Percentiles rank a stretch among this genome's conserved stretches.
Evolutionary conservation across 148 eudicot species (phyloP).

Genomic region (Agrostemma githago): DNA sequence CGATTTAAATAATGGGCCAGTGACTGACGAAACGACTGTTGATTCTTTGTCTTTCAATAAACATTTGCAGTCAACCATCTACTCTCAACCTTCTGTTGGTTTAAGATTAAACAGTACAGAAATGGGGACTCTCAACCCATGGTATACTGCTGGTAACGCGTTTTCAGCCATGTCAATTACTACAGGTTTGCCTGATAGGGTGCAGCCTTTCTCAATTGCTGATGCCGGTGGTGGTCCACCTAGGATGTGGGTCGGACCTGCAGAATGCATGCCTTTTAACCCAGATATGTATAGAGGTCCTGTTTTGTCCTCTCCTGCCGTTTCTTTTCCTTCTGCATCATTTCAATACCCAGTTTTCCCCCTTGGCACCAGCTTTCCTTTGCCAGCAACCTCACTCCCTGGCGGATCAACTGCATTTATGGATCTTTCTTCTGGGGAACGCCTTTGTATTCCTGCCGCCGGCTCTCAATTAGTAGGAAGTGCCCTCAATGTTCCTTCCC

Average conservation of each 20-base stretch:
- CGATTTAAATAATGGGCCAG: conserved; percentile 80
- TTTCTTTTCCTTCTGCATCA: conserved; percentile 41
- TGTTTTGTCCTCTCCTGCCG: conserved; percentile 70
- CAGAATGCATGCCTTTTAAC: conserved; percentile 38
- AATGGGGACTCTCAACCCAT: conserved; percentile 29
- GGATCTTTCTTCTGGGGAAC: conserved; percentile 51
- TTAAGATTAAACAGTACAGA: conserved; percentile 21
- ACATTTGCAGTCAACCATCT: conserved; percentile 38
- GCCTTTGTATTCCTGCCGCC: conserved; percentile 45
- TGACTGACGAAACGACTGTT: conserved; percentile 40
- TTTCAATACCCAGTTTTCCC: conserved; percentile 71
- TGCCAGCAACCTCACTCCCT: conserved; percentile 45
- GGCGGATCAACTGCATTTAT: conserved; percentile 47
- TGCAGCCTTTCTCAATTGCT: conserved; percentile 42
- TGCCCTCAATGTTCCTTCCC: conserved; percentile 44
- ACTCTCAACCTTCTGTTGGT: conserved; percentile 30
- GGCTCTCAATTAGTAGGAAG: conserved; percentile 58
- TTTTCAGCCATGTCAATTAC: conserved; percentile 54
- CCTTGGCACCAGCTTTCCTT: conserved; percentile 54
- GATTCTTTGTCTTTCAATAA: conserved; percentile 27
- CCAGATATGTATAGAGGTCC: conserved; percentile 62
- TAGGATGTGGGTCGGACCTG: conserved; percentile 42
- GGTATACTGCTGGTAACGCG: conserved; percentile 55
- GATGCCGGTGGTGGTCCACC: conserved; percentile 41
- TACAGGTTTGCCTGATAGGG: conserved; percentile 51